These are phyloP conservation scores for Pichia sp. DNA, from an alignment of 1,139 yeast species.

Conservation along the genomic window DNA sequence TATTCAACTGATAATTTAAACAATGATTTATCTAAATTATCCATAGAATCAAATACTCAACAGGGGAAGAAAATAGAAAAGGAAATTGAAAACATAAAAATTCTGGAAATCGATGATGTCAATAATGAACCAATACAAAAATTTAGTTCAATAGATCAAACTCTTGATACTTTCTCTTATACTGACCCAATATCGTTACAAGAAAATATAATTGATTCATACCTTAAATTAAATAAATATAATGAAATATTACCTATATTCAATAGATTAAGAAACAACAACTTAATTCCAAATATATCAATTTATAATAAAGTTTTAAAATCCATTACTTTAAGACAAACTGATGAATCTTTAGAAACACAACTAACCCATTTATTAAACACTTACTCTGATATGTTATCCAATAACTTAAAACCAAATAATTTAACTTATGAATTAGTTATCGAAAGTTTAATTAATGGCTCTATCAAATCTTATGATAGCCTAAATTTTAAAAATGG, in stretches of 20 bases:
- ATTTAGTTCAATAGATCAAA: constrained; percentile 7
- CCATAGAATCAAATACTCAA: background rate
- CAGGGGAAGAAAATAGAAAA: background rate
- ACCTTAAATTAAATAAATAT: constrained; percentile 20
- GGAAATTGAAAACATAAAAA: background rate
- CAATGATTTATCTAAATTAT: constrained; percentile 3
- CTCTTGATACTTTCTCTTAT: constrained; percentile 8
- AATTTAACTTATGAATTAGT: constrained; percentile 47
- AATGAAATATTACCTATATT: constrained; percentile 30
- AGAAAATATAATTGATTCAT: constrained; percentile 18
- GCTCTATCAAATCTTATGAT: constrained; percentile 38
- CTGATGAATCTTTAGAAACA: constrained; percentile 38
- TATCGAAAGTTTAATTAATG: constrained; percentile 44
- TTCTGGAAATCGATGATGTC: background rate
- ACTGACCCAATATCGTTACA: constrained; percentile 16
- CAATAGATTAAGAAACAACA: constrained; percentile 25
- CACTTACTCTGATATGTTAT: constrained; percentile 59
- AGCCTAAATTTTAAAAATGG: constrained; percentile 40
- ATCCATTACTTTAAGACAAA: constrained; percentile 27
- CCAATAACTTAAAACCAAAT: constrained; percentile 48
- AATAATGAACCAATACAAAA: background rate
- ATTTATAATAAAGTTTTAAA: constrained; percentile 27
- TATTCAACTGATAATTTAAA: constrained; percentile 5
- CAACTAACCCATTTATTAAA: constrained; percentile 54
- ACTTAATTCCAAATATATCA: constrained; percentile 21